Base-by-base conservation (phyloP, 2,329 filamentous ascomycete species). In the Plectosphaerella cucumerina region DNA sequence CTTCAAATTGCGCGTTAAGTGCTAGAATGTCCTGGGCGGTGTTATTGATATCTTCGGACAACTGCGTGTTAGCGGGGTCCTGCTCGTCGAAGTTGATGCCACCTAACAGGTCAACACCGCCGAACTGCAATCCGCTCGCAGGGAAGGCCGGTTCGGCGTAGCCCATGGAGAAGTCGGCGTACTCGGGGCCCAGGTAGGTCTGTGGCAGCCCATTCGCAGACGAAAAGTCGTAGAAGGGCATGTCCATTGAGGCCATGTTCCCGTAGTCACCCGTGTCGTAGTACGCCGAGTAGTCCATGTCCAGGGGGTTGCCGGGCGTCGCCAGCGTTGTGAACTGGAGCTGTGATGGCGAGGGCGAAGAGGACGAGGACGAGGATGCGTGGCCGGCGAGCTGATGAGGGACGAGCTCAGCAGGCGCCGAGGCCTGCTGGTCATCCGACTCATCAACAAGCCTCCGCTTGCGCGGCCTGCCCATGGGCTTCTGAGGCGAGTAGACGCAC, bases 401-500 rank as follows among this genome's bases (percentile, higher is more conserved):
- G 21, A 20, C 11, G 34, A 39, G 17, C n/a, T 4, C 4, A 5
- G 17, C 39, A 42, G 39, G 14, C n/a, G 6, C 41, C 44, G 39
- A 17, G 23, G 42, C 43, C 22, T 47, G 42, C n/a, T 55, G 44
- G 33, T 54, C 52, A 11, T 55, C 53, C n/a, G 49, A 49, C 11
- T 61, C 58, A 14, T 73, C 71, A 26, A 64, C 55, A 41, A 65
- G 64, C 17, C 70, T 74, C 51, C 80, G 72, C 66, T 86, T 86
- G 50, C 82, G 71, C 20, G 84, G 84, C 41, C 84, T 73, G 4
- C 84, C 84, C 83, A 86, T 86, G 39, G 71, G 80, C 65, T 86
- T 86, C 62, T 86, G 84, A 12, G 75, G 70, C 8, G 82, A 86
- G 65, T 86, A 87, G 56, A 81, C 71, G 59, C 84, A 87, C 41